phyloP scores from a whole-genome alignment of 2,329 filamentous ascomycete species.

The Seiridium unicorne region DNA sequence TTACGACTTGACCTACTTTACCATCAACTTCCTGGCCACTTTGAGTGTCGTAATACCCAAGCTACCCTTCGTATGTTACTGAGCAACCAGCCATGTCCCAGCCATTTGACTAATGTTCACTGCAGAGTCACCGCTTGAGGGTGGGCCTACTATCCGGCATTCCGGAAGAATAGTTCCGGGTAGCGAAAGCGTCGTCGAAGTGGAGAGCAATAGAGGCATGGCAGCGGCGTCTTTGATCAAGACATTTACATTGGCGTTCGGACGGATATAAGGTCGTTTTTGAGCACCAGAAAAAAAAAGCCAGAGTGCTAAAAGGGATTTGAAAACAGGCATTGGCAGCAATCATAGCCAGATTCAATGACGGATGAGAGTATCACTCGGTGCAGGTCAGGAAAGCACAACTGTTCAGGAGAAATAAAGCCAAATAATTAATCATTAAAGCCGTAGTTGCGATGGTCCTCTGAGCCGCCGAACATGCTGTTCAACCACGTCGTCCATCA shows the following conservation, averaged over 20 bases:
- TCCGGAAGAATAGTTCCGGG: conserved; percentile 51
- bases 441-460: too few relatives aligned
- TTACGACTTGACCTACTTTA: conserved; percentile 95
- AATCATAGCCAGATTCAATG: not conserved
- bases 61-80: conserved; percentile 77
- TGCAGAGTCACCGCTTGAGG: conserved; percentile 73
- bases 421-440: too few relatives aligned
- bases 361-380: not conserved
- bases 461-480: too few relatives aligned
- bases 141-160: conserved; percentile 71
- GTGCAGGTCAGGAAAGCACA: not conserved
- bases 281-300: conserved; percentile 3
- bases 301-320: not conserved
- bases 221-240: conserved; percentile 8
- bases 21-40: conserved; percentile 92
- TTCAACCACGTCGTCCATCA: too few relatives aligned
- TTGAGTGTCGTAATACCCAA: conserved; percentile 94
- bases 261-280: not conserved
- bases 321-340: not conserved
- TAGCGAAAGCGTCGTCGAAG: not conserved
- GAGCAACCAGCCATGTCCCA: not conserved
- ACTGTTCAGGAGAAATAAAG: not conserved
- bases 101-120: not conserved
- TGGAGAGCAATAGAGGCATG: conserved; percentile 18
- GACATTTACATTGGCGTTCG: conserved; percentile 17